Conservation (phyloP, 192 early-diverging fungal genomes). For the Chytriomyces confervae region DNA sequence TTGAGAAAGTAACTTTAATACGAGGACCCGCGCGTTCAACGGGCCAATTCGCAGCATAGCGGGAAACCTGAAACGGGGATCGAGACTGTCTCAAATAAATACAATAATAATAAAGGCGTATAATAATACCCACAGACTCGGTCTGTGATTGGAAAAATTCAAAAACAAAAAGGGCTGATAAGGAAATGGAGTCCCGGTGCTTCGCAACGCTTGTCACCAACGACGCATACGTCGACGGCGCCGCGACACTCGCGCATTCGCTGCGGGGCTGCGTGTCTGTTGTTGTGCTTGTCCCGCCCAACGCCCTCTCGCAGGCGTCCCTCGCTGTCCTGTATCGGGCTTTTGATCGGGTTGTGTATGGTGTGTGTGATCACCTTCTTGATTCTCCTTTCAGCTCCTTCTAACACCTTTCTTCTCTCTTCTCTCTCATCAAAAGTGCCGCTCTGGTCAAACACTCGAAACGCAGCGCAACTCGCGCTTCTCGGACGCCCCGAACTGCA, state of each 20-base stretch:
- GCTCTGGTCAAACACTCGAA: conserved; percentile 28
- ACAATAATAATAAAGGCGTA: background rate
- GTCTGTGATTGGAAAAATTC: background rate
- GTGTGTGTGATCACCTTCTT: conserved; percentile 48
- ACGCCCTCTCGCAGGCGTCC: conserved; percentile 56
- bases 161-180: background rate
- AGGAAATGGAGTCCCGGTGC: background rate
- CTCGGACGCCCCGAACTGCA: conserved; percentile 92
- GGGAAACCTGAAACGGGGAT: background rate
- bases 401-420: too few species aligned
- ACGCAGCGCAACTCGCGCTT: conserved; percentile 64
- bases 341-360: conserved; percentile 76
- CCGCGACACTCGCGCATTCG: conserved; percentile 77
- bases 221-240: conserved; percentile 85
- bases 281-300: conserved; percentile 73
- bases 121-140: background rate
- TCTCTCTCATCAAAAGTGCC: background rate
- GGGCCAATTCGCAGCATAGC: background rate
- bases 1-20: background rate
- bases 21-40: conserved; percentile 28
- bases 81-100: too few species aligned
- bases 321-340: conserved; percentile 58
- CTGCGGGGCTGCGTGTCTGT: conserved; percentile 74
- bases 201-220: conserved; percentile 88
- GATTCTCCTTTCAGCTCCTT: conserved; percentile 42